Percentiles rank a stretch among this genome's conserved stretches.
These are phyloP conservation scores for Bruguiera gymnorhiza DNA, from an alignment of 345 rosid species.

Conservation along the genomic window DNA sequence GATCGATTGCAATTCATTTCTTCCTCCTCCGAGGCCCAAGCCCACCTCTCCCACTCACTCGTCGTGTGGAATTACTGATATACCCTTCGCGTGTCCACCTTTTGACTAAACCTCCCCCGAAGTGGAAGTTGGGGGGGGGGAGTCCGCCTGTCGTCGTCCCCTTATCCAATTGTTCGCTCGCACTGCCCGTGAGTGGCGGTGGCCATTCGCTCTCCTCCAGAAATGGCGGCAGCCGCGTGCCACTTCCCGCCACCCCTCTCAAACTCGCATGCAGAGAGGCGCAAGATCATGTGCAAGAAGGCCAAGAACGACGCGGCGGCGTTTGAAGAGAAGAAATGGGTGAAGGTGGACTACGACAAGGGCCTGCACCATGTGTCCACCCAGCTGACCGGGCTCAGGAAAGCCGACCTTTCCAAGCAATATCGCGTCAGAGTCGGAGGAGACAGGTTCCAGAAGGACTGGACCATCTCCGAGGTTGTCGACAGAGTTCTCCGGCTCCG, in stretches of 20 bases:
- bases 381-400: conserved; percentile 56
- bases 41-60: too few relatives aligned
- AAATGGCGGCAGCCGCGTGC: conserved; percentile 11
- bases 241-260: conserved; percentile 14
- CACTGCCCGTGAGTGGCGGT: too few relatives aligned
- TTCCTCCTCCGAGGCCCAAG: too few relatives aligned
- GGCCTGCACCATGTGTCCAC: conserved; percentile 64
- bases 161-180: too few relatives aligned
- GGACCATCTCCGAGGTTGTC: conserved; percentile 72
- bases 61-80: too few relatives aligned
- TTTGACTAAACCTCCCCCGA: too few relatives aligned
- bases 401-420: conserved; percentile 58
- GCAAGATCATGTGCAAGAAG: conserved; percentile 30
- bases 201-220: background rate
- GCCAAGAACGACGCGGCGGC: conserved; percentile 30
- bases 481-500: conserved; percentile 50
- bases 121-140: too few relatives aligned
- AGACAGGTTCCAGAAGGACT: conserved; percentile 86
- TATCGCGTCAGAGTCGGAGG: conserved; percentile 52
- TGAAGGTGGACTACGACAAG: conserved; percentile 68
- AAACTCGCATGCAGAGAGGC: background rate
- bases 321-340: conserved; percentile 51
- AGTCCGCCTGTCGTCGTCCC: too few relatives aligned
- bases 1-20: too few relatives aligned
- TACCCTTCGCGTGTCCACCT: too few relatives aligned